phyloP scores from a whole-genome alignment of 768 basidiomycete species.

The Lyophyllum atratum region DNA sequence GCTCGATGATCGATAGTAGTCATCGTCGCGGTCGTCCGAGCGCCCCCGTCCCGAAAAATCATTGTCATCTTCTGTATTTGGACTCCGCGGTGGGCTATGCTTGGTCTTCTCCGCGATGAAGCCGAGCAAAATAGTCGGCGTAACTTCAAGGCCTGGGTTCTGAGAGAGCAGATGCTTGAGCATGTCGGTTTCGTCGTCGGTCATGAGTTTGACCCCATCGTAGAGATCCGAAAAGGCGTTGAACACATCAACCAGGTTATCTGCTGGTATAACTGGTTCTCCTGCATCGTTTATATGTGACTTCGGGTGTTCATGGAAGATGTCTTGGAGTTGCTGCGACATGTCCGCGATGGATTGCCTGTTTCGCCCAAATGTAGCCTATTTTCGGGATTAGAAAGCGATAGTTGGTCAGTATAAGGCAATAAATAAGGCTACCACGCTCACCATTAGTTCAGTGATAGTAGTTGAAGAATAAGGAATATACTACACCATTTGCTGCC shows the following conservation, averaged over 20 bases:
- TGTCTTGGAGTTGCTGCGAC: conserved; percentile 63
- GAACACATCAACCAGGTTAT: conserved; percentile 71
- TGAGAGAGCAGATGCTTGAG: conserved; percentile 57
- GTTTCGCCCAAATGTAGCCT: conserved; percentile 52
- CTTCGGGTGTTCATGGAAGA: conserved; percentile 68
- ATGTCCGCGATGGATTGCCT: conserved; percentile 74
- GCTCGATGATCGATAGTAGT: conserved; percentile 54
- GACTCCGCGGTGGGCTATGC: conserved; percentile 42
- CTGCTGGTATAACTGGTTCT: conserved; percentile 68
- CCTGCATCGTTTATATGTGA: conserved; percentile 58
- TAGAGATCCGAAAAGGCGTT: conserved; percentile 61
- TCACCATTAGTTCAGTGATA: conserved; percentile 14
- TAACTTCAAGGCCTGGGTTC: conserved; percentile 68
- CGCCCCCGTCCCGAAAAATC: conserved; percentile 39
- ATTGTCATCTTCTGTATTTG: conserved; percentile 32
- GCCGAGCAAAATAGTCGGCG: conserved; percentile 62
- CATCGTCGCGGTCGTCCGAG: conserved; percentile 33
- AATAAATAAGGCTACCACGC: not conserved
- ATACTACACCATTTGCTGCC: conserved; percentile 24
- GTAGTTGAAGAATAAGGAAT: conserved; percentile 7
- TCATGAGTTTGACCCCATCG: conserved; percentile 63
- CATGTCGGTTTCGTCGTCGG: conserved; percentile 59
- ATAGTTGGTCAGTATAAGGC: not conserved
- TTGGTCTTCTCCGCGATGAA: conserved; percentile 67
- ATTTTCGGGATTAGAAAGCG: not conserved